Percentiles rank a stretch among this genome's conserved stretches.
Conservation (phyloP, 2,329 filamentous ascomycete genomes). For the Scortechinia acanthostroma region DNA sequence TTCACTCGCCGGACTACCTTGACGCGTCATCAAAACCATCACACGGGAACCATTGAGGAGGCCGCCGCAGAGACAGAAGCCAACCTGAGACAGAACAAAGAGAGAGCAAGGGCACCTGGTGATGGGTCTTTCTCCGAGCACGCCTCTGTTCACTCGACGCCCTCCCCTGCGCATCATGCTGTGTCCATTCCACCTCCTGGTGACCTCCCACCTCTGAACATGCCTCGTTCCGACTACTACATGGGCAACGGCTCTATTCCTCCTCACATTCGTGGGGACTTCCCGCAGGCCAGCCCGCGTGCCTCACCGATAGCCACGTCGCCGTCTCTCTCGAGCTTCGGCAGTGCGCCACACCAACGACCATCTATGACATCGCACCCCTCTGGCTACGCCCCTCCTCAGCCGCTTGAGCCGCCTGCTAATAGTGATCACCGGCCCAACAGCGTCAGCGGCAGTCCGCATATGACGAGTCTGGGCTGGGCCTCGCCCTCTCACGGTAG, state of each 20-base stretch:
- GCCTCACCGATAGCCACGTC: conserved; percentile 56
- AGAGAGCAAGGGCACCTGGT: conserved; percentile 41
- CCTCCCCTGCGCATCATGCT: conserved; percentile 73
- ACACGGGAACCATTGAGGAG: conserved; percentile 90
- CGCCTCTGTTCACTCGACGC: conserved; percentile 65
- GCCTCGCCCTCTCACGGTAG: conserved; percentile 68
- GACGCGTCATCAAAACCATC: conserved; percentile 90
- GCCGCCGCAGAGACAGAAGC: conserved; percentile 83
- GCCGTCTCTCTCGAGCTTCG: conserved; percentile 56
- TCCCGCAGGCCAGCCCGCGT: conserved; percentile 63
- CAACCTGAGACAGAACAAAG: conserved; percentile 53
- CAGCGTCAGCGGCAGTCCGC: conserved; percentile 77
- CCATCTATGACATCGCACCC: conserved; percentile 68
- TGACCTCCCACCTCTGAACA: conserved; percentile 64
- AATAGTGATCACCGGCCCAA: conserved; percentile 66
- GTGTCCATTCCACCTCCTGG: conserved; percentile 74
- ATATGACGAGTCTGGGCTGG: conserved; percentile 78
- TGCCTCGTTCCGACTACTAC: conserved; percentile 68
- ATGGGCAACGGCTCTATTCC: conserved; percentile 77
- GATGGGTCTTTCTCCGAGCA: conserved; percentile 66
- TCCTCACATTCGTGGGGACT: conserved; percentile 71
- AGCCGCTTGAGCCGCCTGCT: conserved; percentile 76
- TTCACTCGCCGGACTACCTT: conserved; percentile 93
- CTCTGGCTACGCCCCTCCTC: conserved; percentile 71
- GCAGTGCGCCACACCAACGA: conserved; percentile 44